A percentile compares a stretch with the other conserved stretches of the same genome.
phyloP scores from a whole-genome alignment of 75 land plant species.

The Picea sitchensis region DNA sequence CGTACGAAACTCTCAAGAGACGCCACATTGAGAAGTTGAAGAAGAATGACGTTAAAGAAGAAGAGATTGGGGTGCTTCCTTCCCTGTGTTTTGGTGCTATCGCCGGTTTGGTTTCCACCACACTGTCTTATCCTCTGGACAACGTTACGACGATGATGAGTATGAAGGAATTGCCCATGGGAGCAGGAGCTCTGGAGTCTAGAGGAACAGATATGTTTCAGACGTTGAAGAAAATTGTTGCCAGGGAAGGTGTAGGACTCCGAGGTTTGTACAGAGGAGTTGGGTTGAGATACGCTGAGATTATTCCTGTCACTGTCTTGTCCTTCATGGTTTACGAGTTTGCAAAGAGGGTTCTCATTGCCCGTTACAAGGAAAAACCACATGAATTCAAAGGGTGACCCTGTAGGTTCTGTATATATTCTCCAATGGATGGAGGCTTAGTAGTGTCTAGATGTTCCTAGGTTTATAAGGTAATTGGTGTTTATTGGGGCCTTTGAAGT shows the following conservation, averaged over 20 bases:
- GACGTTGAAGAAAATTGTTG: constrained; percentile 20
- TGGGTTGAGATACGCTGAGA: constrained; percentile 9
- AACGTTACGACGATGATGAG: constrained; percentile 27
- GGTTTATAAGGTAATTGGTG: too few species aligned
- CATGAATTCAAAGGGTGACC: constrained; percentile 26
- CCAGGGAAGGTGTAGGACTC: constrained; percentile 18
- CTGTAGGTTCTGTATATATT: too few species aligned
- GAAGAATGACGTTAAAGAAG: background rate
- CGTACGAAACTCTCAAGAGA: constrained; percentile 26
- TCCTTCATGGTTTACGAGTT: constrained; percentile 31
- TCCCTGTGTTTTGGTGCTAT: constrained; percentile 26
- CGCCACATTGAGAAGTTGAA: background rate
- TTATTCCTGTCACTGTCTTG: constrained; percentile 31
- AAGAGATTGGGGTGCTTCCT: constrained; percentile 15
- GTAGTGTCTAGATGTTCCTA: too few species aligned
- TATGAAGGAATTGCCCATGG: constrained; percentile 26
- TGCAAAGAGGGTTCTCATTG: constrained; percentile 26
- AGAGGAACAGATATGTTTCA: constrained; percentile 5
- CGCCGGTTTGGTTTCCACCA: constrained; percentile 29
- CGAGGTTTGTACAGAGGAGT: constrained; percentile 33
- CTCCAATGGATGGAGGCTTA: too few species aligned
- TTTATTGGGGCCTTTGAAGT: too few species aligned
- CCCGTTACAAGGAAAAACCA: constrained; percentile 21
- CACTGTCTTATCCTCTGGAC: constrained; percentile 33
- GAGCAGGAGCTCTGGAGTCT: constrained; percentile 15